Percentiles rank a stretch among this genome's conserved stretches.
Conservation (phyloP, 192 early-diverging fungal genomes). For the Phycomyces blakesleeanus region DNA sequence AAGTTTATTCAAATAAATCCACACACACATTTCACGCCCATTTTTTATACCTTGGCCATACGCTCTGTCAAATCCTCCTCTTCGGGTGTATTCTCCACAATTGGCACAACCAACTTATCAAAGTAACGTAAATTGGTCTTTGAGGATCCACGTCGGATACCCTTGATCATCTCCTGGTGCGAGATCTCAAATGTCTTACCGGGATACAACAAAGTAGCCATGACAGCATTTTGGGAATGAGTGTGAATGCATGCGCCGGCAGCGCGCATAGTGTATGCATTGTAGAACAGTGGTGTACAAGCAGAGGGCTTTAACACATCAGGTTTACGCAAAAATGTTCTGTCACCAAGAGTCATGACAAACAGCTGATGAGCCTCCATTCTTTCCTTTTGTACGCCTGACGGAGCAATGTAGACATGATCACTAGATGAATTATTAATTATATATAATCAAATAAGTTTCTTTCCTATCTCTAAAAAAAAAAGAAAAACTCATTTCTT, state of each 20-base stretch:
- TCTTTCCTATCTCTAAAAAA: no score
- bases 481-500: no score
- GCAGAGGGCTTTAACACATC: slow-evolving; percentile 76
- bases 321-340: slow-evolving; percentile 66
- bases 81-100: slow-evolving; percentile 93
- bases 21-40: neutral
- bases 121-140: slow-evolving; percentile 67
- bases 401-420: slow-evolving; percentile 84
- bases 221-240: slow-evolving; percentile 93
- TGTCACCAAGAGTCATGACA: slow-evolving; percentile 63
- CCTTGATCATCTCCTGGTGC: slow-evolving; percentile 99
- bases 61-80: slow-evolving; percentile 87
- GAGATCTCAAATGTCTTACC: slow-evolving; percentile 80
- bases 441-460: slow-evolving; percentile 13
- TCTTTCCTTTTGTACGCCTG: slow-evolving; percentile 93
- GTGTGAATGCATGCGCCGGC: slow-evolving; percentile 95
- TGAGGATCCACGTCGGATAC: slow-evolving; percentile 74
- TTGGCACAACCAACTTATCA: slow-evolving; percentile 85
- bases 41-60: slow-evolving; percentile 63
- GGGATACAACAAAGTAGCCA: slow-evolving; percentile 81
- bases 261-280: slow-evolving; percentile 79
- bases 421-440: slow-evolving; percentile 39
- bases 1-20: slow-evolving; percentile 6
- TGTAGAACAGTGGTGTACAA: slow-evolving; percentile 94
- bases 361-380: slow-evolving; percentile 83